Conservation (phyloP, 139 green algal genomes). For the Coccomyxa sp. region DNA sequence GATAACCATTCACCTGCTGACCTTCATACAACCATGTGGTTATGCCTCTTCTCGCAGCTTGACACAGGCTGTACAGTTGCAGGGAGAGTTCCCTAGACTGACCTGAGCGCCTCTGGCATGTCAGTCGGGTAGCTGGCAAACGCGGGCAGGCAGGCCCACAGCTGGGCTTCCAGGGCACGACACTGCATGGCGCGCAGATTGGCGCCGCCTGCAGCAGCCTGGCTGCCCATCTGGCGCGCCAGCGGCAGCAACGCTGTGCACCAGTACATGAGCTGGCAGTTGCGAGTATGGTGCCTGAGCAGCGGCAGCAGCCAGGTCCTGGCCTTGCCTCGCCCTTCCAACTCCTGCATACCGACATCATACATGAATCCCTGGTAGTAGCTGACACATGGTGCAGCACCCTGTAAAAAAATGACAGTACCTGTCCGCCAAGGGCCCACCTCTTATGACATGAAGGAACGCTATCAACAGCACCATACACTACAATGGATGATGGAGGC, state of each 20-base stretch:
- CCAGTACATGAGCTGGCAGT: slow-evolving; percentile 62
- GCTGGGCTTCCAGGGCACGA: slow-evolving; percentile 47
- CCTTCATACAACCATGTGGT: too few species aligned
- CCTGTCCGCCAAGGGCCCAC: too few species aligned
- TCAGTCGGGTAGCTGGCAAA: slow-evolving; percentile 79
- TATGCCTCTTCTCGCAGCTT: too few species aligned
- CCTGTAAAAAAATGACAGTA: too few species aligned
- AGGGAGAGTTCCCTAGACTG: too few species aligned
- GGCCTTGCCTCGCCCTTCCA: slow-evolving; percentile 44
- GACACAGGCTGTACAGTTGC: too few species aligned
- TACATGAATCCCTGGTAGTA: too few species aligned
- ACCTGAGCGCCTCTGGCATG: slow-evolving; percentile 24
- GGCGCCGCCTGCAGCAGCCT: slow-evolving; percentile 14
- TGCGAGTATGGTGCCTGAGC: slow-evolving; percentile 60
- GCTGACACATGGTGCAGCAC: too few species aligned
- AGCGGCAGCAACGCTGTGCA: slow-evolving; percentile 61
- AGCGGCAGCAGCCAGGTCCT: slow-evolving; percentile 91
- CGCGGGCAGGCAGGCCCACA: slow-evolving; percentile 81
- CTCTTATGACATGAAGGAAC: too few species aligned
- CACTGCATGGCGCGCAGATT: slow-evolving; percentile 50
- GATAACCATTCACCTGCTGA: too few species aligned
- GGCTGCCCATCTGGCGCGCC: slow-evolving; percentile 43
- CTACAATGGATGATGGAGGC: too few species aligned
- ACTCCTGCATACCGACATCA: slow-evolving; percentile 21
- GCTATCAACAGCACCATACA: too few species aligned